Evolutionary conservation across 2,329 filamentous ascomycete genomes (phyloP).

Genomic region (Karstenula rhodostoma): DNA sequence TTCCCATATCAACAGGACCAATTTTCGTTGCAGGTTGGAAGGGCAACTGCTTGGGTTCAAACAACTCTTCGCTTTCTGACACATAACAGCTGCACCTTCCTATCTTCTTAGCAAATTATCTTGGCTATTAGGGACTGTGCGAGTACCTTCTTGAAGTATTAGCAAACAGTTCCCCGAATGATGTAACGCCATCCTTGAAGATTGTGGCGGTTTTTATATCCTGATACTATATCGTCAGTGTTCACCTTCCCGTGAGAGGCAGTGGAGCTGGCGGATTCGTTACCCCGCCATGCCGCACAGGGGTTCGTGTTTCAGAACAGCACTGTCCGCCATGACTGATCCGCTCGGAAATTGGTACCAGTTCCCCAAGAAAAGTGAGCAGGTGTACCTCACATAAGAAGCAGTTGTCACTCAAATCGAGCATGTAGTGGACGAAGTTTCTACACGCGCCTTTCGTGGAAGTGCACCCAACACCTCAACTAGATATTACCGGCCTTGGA

Average conservation of each 20-base stretch:
- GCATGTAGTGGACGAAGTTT: neutral
- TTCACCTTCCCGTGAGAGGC: too few species aligned
- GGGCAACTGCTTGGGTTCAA: neutral
- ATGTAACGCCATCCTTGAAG: neutral
- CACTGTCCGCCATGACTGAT: neutral
- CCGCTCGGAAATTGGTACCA: neutral
- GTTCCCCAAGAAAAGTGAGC: neutral
- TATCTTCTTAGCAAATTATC: neutral
- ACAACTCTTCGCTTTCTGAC: neutral
- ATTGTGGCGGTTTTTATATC: too few species aligned
- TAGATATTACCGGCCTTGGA: too few species aligned
- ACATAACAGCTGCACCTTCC: conserved; percentile 1
- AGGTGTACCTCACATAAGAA: neutral
- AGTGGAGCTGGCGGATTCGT: neutral
- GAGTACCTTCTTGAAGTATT: neutral
- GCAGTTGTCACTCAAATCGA: neutral
- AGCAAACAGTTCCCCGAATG: neutral
- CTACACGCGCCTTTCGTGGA: too few species aligned
- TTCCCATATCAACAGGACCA: neutral
- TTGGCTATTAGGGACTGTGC: neutral
- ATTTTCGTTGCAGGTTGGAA: neutral
- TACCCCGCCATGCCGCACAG: neutral
- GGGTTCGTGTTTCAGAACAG: neutral
- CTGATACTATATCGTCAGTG: too few species aligned
- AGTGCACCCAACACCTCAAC: too few species aligned